Percentiles rank a stretch among this genome's conserved stretches.
Conservation (phyloP, 495 filamentous ascomycete species). For the Penicillium tannophilum region DNA sequence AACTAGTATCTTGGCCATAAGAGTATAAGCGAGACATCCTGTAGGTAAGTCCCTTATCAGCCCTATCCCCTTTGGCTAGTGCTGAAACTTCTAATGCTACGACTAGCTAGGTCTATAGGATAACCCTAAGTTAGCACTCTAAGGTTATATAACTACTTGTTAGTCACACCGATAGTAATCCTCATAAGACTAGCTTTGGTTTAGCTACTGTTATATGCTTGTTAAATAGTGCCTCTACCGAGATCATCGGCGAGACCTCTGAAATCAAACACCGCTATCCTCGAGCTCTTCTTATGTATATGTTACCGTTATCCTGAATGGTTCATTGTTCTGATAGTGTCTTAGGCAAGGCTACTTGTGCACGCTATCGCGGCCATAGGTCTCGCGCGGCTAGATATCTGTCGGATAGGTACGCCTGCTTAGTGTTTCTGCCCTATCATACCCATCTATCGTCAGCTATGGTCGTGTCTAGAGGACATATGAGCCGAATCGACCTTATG, state of each 20-base stretch:
- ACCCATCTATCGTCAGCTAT: neutral
- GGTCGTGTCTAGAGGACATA: neutral
- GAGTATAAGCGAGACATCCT: slow-evolving; percentile 1
- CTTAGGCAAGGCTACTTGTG: slow-evolving; percentile 3
- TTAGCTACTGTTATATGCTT: neutral
- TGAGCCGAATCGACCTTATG: neutral
- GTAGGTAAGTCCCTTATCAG: slow-evolving; percentile 3
- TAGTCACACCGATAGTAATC: neutral
- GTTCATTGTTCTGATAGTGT: slow-evolving; percentile 5
- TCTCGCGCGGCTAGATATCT: neutral
- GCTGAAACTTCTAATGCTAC: neutral
- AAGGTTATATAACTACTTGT: neutral
- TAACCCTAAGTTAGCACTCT: neutral
- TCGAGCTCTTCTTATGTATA: neutral
- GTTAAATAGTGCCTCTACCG: neutral
- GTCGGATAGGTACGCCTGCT: slow-evolving; percentile 1
- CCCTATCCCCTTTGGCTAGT: neutral
- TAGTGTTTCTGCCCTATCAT: neutral
- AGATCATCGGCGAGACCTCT: neutral
- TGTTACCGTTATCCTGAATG: slow-evolving; percentile 3
- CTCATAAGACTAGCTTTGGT: neutral
- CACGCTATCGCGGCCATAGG: neutral
- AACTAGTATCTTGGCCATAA: neutral
- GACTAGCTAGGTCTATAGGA: slow-evolving; percentile 3
- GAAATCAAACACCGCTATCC: neutral